Base-by-base conservation (phyloP, 371 early-diverging fungal genomes). In the Haplosporangium sp. region DNA sequence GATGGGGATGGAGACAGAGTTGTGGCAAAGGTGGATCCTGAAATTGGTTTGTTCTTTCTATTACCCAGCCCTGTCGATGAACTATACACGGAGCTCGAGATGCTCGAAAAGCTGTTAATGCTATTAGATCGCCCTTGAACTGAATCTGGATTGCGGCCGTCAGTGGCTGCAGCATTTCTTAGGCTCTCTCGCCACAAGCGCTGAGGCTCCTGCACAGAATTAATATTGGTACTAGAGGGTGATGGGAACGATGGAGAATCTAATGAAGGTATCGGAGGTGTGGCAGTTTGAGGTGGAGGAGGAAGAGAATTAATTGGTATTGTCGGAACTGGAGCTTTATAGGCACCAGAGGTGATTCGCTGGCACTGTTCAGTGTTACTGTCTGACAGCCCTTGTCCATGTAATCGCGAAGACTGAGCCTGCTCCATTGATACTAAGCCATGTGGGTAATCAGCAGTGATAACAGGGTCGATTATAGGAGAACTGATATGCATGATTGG, bases 281-380 rank as follows among this genome's bases (percentile, higher is more conserved):
- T 50, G 27, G 63, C 5, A 0, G 9, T 50, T 27, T 59, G 65
- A 37, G 66, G 45, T 1, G 67, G 61, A 37, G 65, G 53, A 17
- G 62, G 48, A 37, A 59, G 17, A 15, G 70, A 44, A 34, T 67
- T 58, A 20, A 19, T 8, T 1, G 81, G 79, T 6, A 71, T 47
- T 9, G 69, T 53, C 2, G 79, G 79, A 40, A 66, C 74, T 5
- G 71, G 74, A 3, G 79, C 79, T 17, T 52, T 74, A 62, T 79
- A 79, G 0, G 79, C 79, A 10, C 79, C 74, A 2, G 61, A 57
- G 0, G 50, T 66, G 4, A 61, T 9, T 34, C 71, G 60, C 3
- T 63, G 68, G 0, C 44, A 27, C 27, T 67, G 67, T 11, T 65
- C 72, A 15, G 11, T 52, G 17, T 10, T 10, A 5, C 17, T 48